These are phyloP conservation scores for Lagerstroemia speciosa DNA, from an alignment of 345 rosid genomes.

Conservation along the genomic window DNA sequence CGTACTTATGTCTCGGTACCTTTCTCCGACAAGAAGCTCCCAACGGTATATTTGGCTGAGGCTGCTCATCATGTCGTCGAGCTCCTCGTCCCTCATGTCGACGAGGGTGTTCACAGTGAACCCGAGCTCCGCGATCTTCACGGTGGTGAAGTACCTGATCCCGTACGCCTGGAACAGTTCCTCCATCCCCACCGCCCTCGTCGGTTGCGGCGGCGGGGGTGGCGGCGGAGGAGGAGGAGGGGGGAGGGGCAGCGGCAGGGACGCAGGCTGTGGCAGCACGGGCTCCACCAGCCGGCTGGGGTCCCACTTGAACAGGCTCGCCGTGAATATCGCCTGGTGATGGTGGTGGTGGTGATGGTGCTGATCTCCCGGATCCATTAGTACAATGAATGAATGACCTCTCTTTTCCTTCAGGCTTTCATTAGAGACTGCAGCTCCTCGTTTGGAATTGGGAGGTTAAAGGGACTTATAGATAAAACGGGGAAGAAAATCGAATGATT, in stretches of 20 bases:
- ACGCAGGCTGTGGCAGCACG: background rate
- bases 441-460: background rate
- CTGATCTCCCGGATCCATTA: background rate
- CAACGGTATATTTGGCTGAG: conserved; percentile 77
- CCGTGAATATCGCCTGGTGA: conserved; percentile 1
- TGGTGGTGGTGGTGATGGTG: conserved; percentile 5
- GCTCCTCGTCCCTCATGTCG: conserved; percentile 90
- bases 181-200: conserved; percentile 51
- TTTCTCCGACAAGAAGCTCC: conserved; percentile 92
- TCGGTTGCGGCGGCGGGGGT: background rate
- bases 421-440: background rate
- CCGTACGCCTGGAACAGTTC: conserved; percentile 81
- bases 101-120: conserved; percentile 88
- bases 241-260: background rate
- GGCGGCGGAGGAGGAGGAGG: background rate
- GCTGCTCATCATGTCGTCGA: conserved; percentile 98
- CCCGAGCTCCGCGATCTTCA: conserved; percentile 89
- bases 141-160: conserved; percentile 69
- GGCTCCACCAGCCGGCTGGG: background rate
- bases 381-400: background rate
- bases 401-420: too few relatives aligned
- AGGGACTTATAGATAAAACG: background rate
- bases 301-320: conserved; percentile 3
- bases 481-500: too few relatives aligned
- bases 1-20: conserved; percentile 8